Percentiles rank a stretch among this genome's conserved stretches.
Conservation (phyloP, 805 yeast species). For the Clavispora phyllophila region DNA sequence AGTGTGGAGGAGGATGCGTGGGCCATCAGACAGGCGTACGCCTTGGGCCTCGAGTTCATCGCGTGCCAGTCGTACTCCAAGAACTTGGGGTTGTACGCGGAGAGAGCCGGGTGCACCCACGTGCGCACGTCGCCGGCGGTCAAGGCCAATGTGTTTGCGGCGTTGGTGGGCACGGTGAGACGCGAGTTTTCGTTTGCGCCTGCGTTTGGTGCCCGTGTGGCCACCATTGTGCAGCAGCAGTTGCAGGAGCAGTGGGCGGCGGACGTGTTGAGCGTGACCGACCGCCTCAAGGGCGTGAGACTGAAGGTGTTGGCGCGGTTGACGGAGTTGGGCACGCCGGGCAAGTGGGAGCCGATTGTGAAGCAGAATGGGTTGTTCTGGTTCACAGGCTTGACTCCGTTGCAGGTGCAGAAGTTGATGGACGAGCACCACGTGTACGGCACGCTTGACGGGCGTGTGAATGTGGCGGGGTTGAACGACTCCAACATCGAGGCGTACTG, state of each 20-base stretch:
- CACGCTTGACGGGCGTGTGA: constrained; percentile 37
- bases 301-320: constrained; percentile 24
- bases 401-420: constrained; percentile 28
- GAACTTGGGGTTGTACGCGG: constrained; percentile 39
- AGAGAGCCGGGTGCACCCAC: constrained; percentile 36
- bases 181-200: constrained; percentile 44
- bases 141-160: constrained; percentile 17
- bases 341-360: constrained; percentile 35
- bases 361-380: constrained; percentile 41
- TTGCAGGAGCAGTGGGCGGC: constrained; percentile 27
- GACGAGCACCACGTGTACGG: constrained; percentile 36
- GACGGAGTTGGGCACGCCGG: constrained; percentile 35
- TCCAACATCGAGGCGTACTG: constrained; percentile 36
- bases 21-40: constrained; percentile 32
- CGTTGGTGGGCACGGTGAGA: constrained; percentile 31
- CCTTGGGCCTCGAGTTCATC: constrained; percentile 20
- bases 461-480: constrained; percentile 40
- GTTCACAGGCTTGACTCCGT: constrained; percentile 35
- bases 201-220: constrained; percentile 42
- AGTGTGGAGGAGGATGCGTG: constrained; percentile 29
- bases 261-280: constrained; percentile 28
- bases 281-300: constrained; percentile 30
- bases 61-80: constrained; percentile 36
- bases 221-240: constrained; percentile 27
- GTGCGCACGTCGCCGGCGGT: constrained; percentile 11